Evolutionary conservation across 192 early-diverging fungal genomes (phyloP), one percentile per base, ranked within the genome.

Genomic region (Phlyctochytrium arcticum): DNA sequence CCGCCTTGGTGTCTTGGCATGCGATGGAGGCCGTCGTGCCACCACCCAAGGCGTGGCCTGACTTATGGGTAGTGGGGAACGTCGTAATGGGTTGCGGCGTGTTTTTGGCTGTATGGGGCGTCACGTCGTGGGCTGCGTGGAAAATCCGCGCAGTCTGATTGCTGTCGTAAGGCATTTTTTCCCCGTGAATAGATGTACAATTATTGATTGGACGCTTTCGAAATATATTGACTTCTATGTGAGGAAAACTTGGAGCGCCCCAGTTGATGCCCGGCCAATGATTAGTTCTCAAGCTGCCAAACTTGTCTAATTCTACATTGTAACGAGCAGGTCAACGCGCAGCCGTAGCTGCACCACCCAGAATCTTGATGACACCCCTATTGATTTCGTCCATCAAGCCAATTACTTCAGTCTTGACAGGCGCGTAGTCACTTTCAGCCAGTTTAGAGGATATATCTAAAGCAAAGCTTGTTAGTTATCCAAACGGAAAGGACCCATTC

Each of bases 1-100:
- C 65, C 17, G 23, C 70, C 6, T 4, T 48, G 5, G 26, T 71
- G 42, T 54, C 5, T 9, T 54, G 35, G 44, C 90, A 95, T 68
- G 15, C 77, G 2, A 64, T 79, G 6, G 86, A 94, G 53, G 60
- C 71, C 8, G 60, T 73, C 17, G 57, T 92, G 6, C 62, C 85
- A 2, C 82, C 92, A 19, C 90, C 91, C 17, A 60, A 74, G 23
- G 70, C 75, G 21, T 80, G 88, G 54, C 96, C 96, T 2, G 91
- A 98, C 60, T 24, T 94, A 4, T 95, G 86, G 55, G 74, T 86
- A 2, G 90, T 98, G 7, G 46, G 86, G 6, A 98, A 96, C 71
- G 85, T 87, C 10, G 48, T 88, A 1, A 73, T 88, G 57, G 84
- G 85, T 39, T 83, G 86, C 30, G 81, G 71, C 23, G 72, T 85